A percentile compares a stretch with the other conserved stretches of the same genome.
Evolutionary conservation across 208 protist genomes (phyloP).

Genomic region (Crithidia mellificae): DNA sequence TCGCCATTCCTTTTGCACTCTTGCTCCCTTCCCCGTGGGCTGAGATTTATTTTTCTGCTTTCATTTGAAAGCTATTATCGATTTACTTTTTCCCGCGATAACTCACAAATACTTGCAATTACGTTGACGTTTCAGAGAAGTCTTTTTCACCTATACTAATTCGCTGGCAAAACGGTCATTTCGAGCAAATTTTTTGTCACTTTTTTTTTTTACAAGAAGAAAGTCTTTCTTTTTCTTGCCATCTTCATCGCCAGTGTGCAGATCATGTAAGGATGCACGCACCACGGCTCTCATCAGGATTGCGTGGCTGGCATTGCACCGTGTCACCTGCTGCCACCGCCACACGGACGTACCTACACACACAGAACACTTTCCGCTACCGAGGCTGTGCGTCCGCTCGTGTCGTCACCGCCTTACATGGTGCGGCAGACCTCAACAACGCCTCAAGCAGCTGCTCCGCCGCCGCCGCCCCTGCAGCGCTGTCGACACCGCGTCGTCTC

Average conservation of each 20-base stretch:
- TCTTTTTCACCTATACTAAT: no score
- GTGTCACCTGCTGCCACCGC: background rate
- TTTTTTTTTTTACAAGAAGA: background rate
- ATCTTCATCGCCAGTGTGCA: background rate
- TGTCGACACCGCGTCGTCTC: background rate
- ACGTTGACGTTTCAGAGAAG: no score
- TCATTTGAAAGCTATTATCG: no score
- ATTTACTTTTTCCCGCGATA: no score
- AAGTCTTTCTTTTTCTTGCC: background rate
- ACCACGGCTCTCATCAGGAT: background rate
- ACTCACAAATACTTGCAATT: no score
- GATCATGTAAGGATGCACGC: conserved; percentile 11
- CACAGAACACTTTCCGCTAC: background rate
- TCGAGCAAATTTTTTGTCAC: background rate
- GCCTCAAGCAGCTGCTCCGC: no score
- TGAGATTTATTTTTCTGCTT: no score
- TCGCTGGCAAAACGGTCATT: no score
- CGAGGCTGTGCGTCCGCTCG: background rate
- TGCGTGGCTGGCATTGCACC: background rate
- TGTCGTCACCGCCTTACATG: background rate
- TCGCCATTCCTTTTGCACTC: no score
- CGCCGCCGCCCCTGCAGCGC: background rate
- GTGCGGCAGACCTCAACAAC: no score
- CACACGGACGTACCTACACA: background rate
- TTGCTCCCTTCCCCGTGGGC: no score